Conservation (phyloP, 2,329 filamentous ascomycete species). For the Incumbomyces lentus region DNA sequence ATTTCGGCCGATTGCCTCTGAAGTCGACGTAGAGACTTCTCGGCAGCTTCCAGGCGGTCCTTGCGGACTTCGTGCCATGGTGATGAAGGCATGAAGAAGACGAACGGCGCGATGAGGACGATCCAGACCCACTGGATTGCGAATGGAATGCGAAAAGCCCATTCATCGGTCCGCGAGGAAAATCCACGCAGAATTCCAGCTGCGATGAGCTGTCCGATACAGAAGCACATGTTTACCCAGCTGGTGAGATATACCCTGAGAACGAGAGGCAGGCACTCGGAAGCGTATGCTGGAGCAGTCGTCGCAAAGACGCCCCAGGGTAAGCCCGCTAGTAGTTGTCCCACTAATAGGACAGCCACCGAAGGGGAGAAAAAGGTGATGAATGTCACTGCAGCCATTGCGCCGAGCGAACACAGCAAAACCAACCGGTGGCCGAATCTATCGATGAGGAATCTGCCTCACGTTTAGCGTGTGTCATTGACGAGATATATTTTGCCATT, state of each 20-base stretch:
- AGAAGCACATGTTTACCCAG: constrained; percentile 10
- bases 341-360: constrained; percentile 36
- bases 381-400: constrained; percentile 39
- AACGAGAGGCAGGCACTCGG: constrained; percentile 12
- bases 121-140: constrained; percentile 20
- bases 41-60: constrained; percentile 11
- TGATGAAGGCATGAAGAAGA: constrained; percentile 13
- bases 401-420: constrained; percentile 35
- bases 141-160: constrained; percentile 23
- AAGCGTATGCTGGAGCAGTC: constrained; percentile 12
- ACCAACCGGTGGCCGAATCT: constrained; percentile 40
- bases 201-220: constrained; percentile 24
- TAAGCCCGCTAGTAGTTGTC: constrained; percentile 36
- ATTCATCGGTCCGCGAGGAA: constrained; percentile 11
- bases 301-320: constrained; percentile 15
- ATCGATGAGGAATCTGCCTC: constrained; percentile 40
- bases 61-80: constrained; percentile 13
- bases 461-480: too few species aligned
- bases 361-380: constrained; percentile 43
- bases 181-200: constrained; percentile 21
- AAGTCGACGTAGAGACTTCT: constrained; percentile 12
- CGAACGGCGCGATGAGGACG: constrained; percentile 8
- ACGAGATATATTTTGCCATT: not conserved
- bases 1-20: constrained; percentile 2
- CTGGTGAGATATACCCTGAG: constrained; percentile 11